A percentile compares a stretch with the other conserved stretches of the same genome.
These are phyloP conservation scores for Colletotrichum sp. DNA, from an alignment of 2,329 filamentous ascomycete genomes.

Conservation along the genomic window DNA sequence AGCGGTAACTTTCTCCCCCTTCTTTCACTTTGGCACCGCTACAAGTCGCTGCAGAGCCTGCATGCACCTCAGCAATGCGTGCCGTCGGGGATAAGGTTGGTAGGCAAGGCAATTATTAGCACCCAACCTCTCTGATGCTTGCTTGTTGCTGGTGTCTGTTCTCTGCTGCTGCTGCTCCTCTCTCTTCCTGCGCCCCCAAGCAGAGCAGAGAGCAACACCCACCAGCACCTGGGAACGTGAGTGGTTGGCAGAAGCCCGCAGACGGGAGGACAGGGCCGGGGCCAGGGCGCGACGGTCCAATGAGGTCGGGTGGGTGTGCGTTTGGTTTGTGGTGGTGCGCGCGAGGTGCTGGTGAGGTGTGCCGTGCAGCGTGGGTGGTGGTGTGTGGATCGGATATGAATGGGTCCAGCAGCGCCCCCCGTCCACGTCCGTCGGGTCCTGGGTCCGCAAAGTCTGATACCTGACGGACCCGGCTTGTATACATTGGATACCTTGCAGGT, in stretches of 20 bases:
- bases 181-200: neutral
- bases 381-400: constrained; percentile 8
- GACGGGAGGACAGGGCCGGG: neutral
- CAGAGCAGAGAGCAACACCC: neutral
- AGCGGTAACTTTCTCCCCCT: constrained; percentile 4
- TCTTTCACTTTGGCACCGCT: neutral
- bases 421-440: neutral
- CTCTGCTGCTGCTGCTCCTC: neutral
- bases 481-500: neutral
- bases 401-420: neutral
- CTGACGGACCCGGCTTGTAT: constrained; percentile 2
- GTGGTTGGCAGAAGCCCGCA: neutral
- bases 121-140: neutral
- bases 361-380: neutral
- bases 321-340: neutral
- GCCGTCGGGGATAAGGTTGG: neutral
- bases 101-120: neutral
- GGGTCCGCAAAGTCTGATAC: neutral
- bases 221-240: neutral
- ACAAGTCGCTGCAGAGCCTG: neutral
- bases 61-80: neutral
- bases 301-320: neutral
- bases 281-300: neutral
- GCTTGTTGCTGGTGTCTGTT: neutral
- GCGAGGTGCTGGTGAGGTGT: neutral